Evolutionary conservation across 2,329 filamentous ascomycete genomes (phyloP).

Genomic region (Phoma herbarum): DNA sequence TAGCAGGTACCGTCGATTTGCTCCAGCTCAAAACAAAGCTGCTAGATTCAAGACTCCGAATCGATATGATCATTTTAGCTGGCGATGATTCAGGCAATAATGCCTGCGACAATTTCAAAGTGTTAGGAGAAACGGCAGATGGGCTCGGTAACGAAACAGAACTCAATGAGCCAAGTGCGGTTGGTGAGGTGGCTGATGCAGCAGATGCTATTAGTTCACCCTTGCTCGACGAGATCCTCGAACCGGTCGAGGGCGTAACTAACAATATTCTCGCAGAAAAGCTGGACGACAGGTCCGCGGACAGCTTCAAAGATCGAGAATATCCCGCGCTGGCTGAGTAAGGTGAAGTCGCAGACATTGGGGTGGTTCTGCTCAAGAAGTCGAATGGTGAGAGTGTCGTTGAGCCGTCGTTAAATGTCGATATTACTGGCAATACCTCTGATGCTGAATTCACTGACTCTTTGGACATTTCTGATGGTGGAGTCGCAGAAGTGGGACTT

Average conservation of each 20-base stretch:
- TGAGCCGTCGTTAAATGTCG: not conserved
- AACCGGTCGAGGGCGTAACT: not conserved
- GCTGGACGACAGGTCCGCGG: not conserved
- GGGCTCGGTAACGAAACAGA: not conserved
- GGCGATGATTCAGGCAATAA: not conserved
- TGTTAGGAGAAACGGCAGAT: not conserved
- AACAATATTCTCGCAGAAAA: not conserved
- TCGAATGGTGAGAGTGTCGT: not conserved
- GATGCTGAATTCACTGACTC: not conserved
- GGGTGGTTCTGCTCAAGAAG: not conserved
- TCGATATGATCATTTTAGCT: not conserved
- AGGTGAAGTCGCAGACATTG: not conserved
- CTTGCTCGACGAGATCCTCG: not conserved
- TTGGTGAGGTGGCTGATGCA: not conserved
- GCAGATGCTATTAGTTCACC: not conserved
- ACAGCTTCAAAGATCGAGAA: not conserved
- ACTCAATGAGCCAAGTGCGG: not conserved
- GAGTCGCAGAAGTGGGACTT: not conserved
- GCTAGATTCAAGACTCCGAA: not conserved
- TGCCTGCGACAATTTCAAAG: not conserved
- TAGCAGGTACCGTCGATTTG: not conserved
- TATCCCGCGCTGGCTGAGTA: not conserved
- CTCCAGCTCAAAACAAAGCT: not conserved
- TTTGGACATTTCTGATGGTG: no score
- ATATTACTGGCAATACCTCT: not conserved